These are phyloP conservation scores for Corchorus olitorius DNA, from an alignment of 345 rosid species.

Conservation along the genomic window DNA sequence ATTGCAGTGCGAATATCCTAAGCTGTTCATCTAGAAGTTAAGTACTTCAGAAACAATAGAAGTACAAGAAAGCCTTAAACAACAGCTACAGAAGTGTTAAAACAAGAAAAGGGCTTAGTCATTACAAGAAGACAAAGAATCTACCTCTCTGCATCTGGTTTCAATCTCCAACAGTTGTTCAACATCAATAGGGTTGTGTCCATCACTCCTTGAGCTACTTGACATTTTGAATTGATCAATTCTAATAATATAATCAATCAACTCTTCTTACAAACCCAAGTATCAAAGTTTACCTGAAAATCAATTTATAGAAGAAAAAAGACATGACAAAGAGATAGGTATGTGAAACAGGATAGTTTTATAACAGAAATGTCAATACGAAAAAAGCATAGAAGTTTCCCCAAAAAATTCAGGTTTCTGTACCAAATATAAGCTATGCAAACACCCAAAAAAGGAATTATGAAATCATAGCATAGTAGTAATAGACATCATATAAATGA, in stretches of 20 bases:
- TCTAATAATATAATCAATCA: background rate
- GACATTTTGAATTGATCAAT: conserved; percentile 28
- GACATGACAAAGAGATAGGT: background rate
- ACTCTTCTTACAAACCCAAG: background rate
- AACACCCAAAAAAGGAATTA: background rate
- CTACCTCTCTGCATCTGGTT: conserved; percentile 57
- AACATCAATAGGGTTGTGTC: conserved; percentile 34
- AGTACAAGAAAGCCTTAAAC: background rate
- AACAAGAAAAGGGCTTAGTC: background rate
- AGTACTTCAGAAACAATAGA: background rate
- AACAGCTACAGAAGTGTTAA: background rate
- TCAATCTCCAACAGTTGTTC: conserved; percentile 54
- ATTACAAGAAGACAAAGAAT: background rate
- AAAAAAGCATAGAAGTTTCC: background rate
- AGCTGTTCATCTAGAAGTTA: background rate
- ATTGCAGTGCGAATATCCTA: background rate
- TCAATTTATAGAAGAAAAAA: background rate
- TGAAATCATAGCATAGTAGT: no score
- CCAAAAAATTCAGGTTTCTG: background rate
- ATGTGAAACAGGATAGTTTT: background rate
- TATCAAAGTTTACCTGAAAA: background rate
- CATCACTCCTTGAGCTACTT: conserved; percentile 35
- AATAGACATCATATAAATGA: background rate
- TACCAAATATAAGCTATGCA: background rate
- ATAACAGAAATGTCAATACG: background rate